These are phyloP conservation scores for Bruguiera gymnorhiza DNA, from an alignment of 345 rosid species.

Conservation along the genomic window DNA sequence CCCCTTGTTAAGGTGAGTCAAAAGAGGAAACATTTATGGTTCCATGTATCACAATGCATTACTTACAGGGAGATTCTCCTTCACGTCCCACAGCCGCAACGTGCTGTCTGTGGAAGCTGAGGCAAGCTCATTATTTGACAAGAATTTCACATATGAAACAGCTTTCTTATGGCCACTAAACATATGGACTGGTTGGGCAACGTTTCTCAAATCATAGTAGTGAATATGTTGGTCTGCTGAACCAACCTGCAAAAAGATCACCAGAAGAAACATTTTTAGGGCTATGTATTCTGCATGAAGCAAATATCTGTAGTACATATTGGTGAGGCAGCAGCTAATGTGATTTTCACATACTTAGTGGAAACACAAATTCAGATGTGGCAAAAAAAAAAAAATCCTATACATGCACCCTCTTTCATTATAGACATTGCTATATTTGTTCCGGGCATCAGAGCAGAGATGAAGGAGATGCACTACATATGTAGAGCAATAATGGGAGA, in stretches of 20 bases:
- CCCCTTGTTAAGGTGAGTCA: background rate
- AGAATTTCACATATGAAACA: slow-evolving; percentile 92
- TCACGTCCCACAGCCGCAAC: slow-evolving; percentile 90
- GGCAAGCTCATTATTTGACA: slow-evolving; percentile 90
- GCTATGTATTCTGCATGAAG: background rate
- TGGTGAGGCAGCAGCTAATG: background rate
- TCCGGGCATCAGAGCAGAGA: background rate
- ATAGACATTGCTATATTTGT: too few species aligned
- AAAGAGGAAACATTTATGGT: too few species aligned
- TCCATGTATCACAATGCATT: background rate
- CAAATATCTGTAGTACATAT: background rate
- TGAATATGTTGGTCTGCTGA: slow-evolving; percentile 96
- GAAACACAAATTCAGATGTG: background rate
- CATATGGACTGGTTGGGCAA: slow-evolving; percentile 79
- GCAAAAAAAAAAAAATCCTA: slow-evolving; percentile 1
- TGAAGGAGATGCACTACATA: background rate
- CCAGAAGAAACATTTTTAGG: background rate
- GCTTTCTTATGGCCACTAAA: slow-evolving; percentile 91
- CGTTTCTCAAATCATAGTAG: slow-evolving; percentile 83
- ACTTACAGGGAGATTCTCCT: slow-evolving; percentile 79
- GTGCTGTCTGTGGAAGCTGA: slow-evolving; percentile 99
- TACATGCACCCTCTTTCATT: too few species aligned
- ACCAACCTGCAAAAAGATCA: slow-evolving; percentile 64
- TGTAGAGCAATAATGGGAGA: slow-evolving; percentile 1
- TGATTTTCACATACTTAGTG: background rate